Evolutionary conservation across 352 stramenopile genomes (phyloP).

Genomic region (Globisporangium nodosum): DNA sequence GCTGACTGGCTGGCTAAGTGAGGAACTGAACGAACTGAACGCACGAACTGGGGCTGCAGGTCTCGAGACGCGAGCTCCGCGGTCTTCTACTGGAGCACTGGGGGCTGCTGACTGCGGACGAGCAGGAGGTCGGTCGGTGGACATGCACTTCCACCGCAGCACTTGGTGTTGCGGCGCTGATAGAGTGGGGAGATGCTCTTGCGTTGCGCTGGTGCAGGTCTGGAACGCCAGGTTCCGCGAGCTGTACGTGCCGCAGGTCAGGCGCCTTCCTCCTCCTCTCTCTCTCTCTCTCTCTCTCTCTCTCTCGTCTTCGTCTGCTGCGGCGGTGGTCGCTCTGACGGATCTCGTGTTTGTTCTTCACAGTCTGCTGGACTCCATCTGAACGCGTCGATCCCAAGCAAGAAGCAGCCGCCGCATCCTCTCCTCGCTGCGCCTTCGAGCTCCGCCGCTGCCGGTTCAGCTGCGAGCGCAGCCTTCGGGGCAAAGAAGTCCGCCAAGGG

Average conservation of each 20-base stretch:
- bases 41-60: constrained; percentile 7
- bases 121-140: constrained; percentile 22
- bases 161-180: constrained; percentile 5
- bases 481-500: neutral
- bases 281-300: neutral
- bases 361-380: neutral
- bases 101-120: constrained; percentile 18
- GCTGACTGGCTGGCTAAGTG: neutral
- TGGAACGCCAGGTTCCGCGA: constrained; percentile 13
- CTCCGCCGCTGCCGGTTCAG: no score
- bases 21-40: neutral
- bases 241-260: constrained; percentile 1
- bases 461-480: no score
- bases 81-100: constrained; percentile 19
- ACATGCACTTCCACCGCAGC: no score
- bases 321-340: no score
- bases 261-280: neutral
- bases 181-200: no score
- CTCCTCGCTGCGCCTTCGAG: no score
- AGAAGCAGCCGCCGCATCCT: neutral
- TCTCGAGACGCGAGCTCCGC: constrained; percentile 22
- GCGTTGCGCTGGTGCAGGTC: neutral
- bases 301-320: neutral
- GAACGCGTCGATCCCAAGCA: neutral
- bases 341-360: no score